phyloP scores from a whole-genome alignment of 2,329 filamentous ascomycete genomes.

The Alternaria longipes region DNA sequence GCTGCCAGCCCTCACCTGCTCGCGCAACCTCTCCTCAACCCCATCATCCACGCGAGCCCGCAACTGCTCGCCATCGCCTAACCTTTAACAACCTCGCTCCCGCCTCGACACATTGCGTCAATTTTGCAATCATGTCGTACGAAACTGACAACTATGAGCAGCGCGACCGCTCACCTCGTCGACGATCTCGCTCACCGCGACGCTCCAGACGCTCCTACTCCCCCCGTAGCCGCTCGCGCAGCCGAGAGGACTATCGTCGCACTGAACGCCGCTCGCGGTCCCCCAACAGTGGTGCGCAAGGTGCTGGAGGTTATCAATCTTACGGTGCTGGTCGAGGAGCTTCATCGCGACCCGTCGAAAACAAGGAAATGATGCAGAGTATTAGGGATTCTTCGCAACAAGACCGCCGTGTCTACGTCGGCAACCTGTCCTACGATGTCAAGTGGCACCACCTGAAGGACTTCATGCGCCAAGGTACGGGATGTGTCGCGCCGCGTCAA shows the following conservation, averaged over 20 bases:
- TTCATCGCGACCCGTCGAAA: slow-evolving; percentile 75
- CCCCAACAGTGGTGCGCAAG: slow-evolving; percentile 79
- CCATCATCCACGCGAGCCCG: slow-evolving; percentile 37
- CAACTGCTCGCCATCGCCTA: slow-evolving; percentile 25
- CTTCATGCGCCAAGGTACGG: slow-evolving; percentile 98
- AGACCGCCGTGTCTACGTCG: slow-evolving; percentile 98
- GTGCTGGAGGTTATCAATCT: slow-evolving; percentile 73
- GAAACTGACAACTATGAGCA: slow-evolving; percentile 51
- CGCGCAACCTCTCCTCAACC: slow-evolving; percentile 34
- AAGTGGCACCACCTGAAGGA: slow-evolving; percentile 99
- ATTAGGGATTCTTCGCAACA: slow-evolving; percentile 96
- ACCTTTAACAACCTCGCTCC: slow-evolving; percentile 15
- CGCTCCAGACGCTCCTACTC: slow-evolving; percentile 69
- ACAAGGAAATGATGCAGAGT: slow-evolving; percentile 95
- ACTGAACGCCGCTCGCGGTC: slow-evolving; percentile 72
- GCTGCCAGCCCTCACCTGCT: slow-evolving; percentile 28
- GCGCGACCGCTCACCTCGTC: slow-evolving; percentile 72
- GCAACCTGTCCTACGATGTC: slow-evolving; percentile 98
- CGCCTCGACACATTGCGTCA: slow-evolving; percentile 20
- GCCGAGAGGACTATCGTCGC: slow-evolving; percentile 65
- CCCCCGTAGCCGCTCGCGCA: slow-evolving; percentile 77
- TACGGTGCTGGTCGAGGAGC: slow-evolving; percentile 61
- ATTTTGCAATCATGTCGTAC: slow-evolving; percentile 45
- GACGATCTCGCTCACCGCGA: slow-evolving; percentile 61
- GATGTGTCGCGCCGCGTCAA: slow-evolving; percentile 25